Evolutionary conservation across 1,139 yeast genomes (phyloP).

Genomic region (Scheffersomyces illinoinensis): DNA sequence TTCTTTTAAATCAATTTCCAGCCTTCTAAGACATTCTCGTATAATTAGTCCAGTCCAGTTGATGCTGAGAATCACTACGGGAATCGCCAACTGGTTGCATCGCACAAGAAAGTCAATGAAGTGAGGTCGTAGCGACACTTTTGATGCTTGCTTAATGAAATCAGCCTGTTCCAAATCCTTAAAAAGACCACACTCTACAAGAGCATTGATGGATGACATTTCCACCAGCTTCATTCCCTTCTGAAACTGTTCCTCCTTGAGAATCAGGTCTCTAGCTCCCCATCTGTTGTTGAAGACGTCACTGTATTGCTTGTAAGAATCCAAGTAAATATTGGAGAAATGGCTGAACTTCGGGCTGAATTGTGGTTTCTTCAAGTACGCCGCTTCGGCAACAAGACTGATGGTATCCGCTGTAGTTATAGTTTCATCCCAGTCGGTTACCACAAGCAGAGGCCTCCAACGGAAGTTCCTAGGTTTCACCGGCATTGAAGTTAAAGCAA

Average conservation of each 20-base stretch:
- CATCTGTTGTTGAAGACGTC: conserved; percentile 15
- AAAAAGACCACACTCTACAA: conserved; percentile 43
- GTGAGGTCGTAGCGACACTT: conserved; percentile 44
- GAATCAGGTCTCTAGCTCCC: conserved; percentile 19
- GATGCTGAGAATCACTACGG: conserved; percentile 55
- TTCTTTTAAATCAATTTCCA: conserved; percentile 24
- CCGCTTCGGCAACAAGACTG: conserved; percentile 49
- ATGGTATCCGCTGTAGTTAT: conserved; percentile 61
- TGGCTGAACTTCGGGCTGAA: conserved; percentile 42
- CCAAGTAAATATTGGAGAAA: conserved; percentile 47
- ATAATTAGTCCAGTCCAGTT: conserved; percentile 66
- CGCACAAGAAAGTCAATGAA: conserved; percentile 37
- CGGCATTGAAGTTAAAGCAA: neutral
- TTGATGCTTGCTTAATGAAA: conserved; percentile 33
- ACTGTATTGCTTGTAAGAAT: conserved; percentile 30
- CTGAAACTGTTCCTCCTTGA: conserved; percentile 47
- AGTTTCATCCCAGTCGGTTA: conserved; percentile 76
- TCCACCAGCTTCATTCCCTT: conserved; percentile 49
- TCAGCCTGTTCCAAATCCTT: conserved; percentile 36
- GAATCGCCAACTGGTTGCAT: conserved; percentile 25
- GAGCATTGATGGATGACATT: conserved; percentile 48
- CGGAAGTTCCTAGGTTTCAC: neutral
- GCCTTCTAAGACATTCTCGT: conserved; percentile 30
- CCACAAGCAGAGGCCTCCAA: conserved; percentile 19
- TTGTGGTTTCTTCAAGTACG: conserved; percentile 40